A percentile compares a stretch with the other conserved stretches of the same genome.
phyloP scores from a whole-genome alignment of 345 rosid genomes.

The Hibiscus syriacus region DNA sequence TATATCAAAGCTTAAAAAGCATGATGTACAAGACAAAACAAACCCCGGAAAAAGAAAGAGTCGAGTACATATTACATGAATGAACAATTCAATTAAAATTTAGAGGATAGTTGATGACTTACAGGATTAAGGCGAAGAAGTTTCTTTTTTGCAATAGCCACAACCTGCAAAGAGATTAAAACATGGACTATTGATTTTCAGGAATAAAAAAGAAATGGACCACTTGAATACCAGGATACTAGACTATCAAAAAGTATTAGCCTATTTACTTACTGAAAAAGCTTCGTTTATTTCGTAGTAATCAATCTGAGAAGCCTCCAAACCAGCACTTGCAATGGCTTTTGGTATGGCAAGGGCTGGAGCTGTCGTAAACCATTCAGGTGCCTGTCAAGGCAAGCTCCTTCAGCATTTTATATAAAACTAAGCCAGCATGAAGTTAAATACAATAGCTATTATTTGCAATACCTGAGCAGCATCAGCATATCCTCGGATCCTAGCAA shows the following conservation, averaged over 20 bases:
- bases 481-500: conserved; percentile 76
- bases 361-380: conserved; percentile 78
- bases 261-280: conserved; percentile 55
- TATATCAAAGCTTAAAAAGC: neutral
- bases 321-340: conserved; percentile 75
- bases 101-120: conserved; percentile 26
- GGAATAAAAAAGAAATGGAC: neutral
- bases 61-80: neutral
- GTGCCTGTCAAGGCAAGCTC: conserved; percentile 43
- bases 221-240: neutral
- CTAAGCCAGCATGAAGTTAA: neutral
- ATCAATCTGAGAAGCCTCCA: conserved; percentile 78
- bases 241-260: conserved; percentile 2
- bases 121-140: conserved; percentile 73
- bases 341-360: conserved; percentile 93
- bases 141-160: conserved; percentile 77
- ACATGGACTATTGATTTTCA: neutral
- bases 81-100: neutral
- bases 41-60: neutral
- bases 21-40: neutral
- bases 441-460: neutral
- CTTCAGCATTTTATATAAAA: conserved; percentile 12
- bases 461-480: conserved; percentile 93
- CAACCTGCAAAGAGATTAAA: conserved; percentile 48
- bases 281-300: conserved; percentile 95